Percentiles rank a stretch among this genome's conserved stretches.
phyloP scores from a whole-genome alignment of 257 asterid species.

The Solanum boliviense region DNA sequence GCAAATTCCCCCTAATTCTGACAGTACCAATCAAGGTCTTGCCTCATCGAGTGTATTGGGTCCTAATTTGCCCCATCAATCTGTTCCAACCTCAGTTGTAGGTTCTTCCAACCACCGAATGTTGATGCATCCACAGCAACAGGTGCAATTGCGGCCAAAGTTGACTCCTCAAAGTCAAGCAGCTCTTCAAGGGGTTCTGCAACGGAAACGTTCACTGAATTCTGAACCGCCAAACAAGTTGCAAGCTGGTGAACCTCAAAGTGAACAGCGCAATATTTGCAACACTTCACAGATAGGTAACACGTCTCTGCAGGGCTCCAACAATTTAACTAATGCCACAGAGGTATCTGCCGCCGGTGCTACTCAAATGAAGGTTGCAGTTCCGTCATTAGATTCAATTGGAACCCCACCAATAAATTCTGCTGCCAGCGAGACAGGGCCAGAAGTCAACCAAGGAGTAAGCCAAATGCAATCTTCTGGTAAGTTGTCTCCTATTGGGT shows the following conservation, averaged over 20 bases:
- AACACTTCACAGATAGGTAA: constrained; percentile 31
- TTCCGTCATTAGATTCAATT: constrained; percentile 28
- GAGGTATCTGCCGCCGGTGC: constrained; percentile 26
- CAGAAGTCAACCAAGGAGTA: constrained; percentile 38
- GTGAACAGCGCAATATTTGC: constrained; percentile 33
- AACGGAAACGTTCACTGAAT: constrained; percentile 32
- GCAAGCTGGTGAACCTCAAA: constrained; percentile 32
- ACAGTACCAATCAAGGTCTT: constrained; percentile 36
- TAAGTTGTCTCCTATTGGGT: constrained; percentile 28
- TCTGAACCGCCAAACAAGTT: constrained; percentile 27
- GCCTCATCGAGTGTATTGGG: constrained; percentile 33
- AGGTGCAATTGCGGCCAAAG: constrained; percentile 43
- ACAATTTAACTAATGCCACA: constrained; percentile 18
- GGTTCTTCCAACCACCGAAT: constrained; percentile 36
- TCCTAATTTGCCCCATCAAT: constrained; percentile 32
- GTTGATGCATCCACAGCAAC: constrained; percentile 11
- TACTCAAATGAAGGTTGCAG: constrained; percentile 43
- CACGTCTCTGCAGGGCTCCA: constrained; percentile 20
- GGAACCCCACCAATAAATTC: constrained; percentile 30
- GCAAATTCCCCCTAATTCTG: constrained; percentile 38
- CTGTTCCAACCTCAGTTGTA: constrained; percentile 25
- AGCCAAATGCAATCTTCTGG: constrained; percentile 43
- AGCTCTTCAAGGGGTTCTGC: constrained; percentile 36
- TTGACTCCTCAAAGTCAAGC: constrained; percentile 41
- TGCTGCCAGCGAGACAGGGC: constrained; percentile 24